Conservation (phyloP, 345 rosid genomes). For the Eucalyptus guilfoylei region DNA sequence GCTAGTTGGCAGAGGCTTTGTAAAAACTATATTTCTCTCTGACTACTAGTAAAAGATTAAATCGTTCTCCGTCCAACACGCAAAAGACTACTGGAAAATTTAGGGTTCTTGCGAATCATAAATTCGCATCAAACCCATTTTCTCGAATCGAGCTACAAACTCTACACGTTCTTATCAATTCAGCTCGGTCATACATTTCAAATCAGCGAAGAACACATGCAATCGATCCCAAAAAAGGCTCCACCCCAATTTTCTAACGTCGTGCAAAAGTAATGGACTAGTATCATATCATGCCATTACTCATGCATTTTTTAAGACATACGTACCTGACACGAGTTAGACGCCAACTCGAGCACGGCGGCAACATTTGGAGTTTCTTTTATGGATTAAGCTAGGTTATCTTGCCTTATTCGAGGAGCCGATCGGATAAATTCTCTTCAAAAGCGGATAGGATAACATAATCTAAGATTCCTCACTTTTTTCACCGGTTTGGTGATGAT, state of each 20-base stretch:
- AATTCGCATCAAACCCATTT: background rate
- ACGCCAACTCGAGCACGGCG: background rate
- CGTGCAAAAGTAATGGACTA: background rate
- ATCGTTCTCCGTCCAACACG: accelerated
- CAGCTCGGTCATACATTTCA: background rate
- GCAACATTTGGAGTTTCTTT: background rate
- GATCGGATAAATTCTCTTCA: background rate
- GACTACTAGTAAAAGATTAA: background rate
- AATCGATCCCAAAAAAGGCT: background rate
- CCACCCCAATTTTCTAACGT: background rate
- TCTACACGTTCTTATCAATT: background rate
- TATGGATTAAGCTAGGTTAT: background rate
- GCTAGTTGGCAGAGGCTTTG: no score
- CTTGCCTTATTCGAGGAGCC: background rate
- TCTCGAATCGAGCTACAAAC: background rate
- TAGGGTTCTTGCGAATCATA: background rate
- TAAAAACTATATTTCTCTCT: no score
- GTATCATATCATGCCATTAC: background rate
- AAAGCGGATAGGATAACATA: background rate
- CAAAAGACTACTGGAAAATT: background rate
- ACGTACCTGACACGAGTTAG: background rate
- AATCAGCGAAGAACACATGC: background rate
- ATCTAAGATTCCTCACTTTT: background rate
- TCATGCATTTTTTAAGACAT: background rate
- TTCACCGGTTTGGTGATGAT: background rate